Evolutionary conservation across 345 rosid species (phyloP).

Genomic region (Boechera divaricarpa): DNA sequence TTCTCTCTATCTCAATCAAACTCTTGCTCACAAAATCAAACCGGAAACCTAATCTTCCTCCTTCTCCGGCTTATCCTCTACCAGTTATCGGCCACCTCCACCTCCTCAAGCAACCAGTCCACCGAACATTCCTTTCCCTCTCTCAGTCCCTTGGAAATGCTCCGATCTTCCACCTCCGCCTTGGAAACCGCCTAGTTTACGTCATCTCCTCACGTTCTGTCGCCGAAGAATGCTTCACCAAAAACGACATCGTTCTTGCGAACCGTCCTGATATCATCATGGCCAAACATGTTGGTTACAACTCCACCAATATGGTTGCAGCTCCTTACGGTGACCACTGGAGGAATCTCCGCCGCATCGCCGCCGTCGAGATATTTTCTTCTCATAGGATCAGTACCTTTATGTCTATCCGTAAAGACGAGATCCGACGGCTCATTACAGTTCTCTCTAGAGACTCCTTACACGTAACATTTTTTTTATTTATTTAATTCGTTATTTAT

Average conservation of each 20-base stretch:
- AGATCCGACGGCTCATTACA: slow-evolving; percentile 46
- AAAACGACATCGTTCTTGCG: slow-evolving; percentile 56
- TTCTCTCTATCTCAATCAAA: slow-evolving; percentile 27
- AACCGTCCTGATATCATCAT: slow-evolving; percentile 53
- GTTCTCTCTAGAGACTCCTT: slow-evolving; percentile 28
- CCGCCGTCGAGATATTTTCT: slow-evolving; percentile 53
- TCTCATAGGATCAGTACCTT: slow-evolving; percentile 43
- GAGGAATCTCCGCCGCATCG: slow-evolving; percentile 66
- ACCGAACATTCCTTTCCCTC: slow-evolving; percentile 27
- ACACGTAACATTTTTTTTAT: slow-evolving; percentile 11
- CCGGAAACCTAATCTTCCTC: slow-evolving; percentile 50
- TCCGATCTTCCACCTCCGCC: slow-evolving; percentile 53
- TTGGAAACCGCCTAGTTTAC: slow-evolving; percentile 52
- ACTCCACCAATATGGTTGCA: slow-evolving; percentile 41
- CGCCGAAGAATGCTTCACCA: slow-evolving; percentile 63
- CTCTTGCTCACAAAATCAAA: slow-evolving; percentile 17
- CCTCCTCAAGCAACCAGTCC: slow-evolving; percentile 38
- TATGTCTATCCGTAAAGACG: slow-evolving; percentile 46
- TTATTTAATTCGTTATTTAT: not conserved
- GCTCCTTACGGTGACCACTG: slow-evolving; percentile 60
- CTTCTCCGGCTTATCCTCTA: slow-evolving; percentile 48
- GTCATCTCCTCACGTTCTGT: slow-evolving; percentile 48
- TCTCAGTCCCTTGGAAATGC: slow-evolving; percentile 43
- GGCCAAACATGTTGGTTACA: slow-evolving; percentile 49
- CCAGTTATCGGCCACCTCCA: slow-evolving; percentile 44